phyloP scores from a whole-genome alignment of 305 asterid genomes.

The Fraxinus sp. region DNA sequence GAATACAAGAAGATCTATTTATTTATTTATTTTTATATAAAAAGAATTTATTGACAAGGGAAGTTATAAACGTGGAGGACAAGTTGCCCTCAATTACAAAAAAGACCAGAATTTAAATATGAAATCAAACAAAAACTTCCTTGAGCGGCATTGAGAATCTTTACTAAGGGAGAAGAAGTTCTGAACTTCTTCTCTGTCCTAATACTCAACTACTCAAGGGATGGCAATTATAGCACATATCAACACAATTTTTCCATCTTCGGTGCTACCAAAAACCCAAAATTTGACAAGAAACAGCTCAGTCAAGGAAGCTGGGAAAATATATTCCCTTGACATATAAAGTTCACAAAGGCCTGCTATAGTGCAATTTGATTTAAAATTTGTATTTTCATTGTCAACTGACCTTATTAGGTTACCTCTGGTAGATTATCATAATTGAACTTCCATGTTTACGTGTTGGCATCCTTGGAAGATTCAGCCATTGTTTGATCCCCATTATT shows the following conservation, averaged over 20 bases:
- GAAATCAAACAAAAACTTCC: background rate
- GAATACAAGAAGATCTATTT: background rate
- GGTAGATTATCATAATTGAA: conserved; percentile 13
- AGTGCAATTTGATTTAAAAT: background rate
- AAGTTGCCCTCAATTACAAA: background rate
- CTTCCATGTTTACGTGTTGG: conserved; percentile 2
- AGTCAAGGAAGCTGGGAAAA: background rate
- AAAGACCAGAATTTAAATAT: background rate
- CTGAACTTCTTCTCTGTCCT: background rate
- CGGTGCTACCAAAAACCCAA: background rate
- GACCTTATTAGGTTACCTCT: conserved; percentile 14
- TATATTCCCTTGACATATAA: background rate
- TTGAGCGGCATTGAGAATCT: background rate
- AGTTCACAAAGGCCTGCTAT: background rate
- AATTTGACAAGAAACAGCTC: background rate
- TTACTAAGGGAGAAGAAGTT: background rate
- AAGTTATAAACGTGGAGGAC: background rate
- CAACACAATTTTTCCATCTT: background rate
- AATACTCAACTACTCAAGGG: background rate
- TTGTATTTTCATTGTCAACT: background rate
- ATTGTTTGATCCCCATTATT: no score
- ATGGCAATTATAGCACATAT: background rate
- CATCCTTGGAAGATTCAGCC: background rate
- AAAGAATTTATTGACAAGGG: background rate
- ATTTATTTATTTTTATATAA: background rate